Evolutionary conservation across 2,329 filamentous ascomycete genomes (phyloP).

Genomic region (Daldinia sp.): DNA sequence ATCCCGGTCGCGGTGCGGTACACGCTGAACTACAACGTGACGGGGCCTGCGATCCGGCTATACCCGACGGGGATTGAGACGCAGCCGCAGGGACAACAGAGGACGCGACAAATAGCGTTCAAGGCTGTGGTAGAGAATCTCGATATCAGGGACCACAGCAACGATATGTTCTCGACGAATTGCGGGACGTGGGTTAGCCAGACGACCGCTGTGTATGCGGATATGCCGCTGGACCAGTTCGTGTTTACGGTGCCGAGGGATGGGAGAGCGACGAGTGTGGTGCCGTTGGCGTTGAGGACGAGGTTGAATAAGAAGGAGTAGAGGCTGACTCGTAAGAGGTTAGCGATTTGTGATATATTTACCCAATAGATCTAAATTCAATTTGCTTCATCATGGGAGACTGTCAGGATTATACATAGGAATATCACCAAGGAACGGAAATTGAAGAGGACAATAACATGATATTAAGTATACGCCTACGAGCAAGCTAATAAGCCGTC

Average conservation of each 20-base stretch:
- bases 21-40: conserved; percentile 42
- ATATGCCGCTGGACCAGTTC: conserved; percentile 45
- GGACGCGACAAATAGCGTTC: conserved; percentile 35
- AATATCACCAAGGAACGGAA: too few species aligned
- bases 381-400: neutral
- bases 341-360: neutral
- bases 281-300: conserved; percentile 42
- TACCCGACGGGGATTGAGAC: conserved; percentile 43
- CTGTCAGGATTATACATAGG: neutral
- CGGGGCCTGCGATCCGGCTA: conserved; percentile 39
- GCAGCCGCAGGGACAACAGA: conserved; percentile 2
- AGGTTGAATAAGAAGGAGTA: conserved; percentile 27
- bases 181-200: conserved; percentile 45
- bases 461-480: neutral
- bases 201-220: conserved; percentile 41
- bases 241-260: conserved; percentile 40
- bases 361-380: neutral
- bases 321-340: too few species aligned
- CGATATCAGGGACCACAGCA: conserved; percentile 27
- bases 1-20: conserved; percentile 38
- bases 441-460: too few species aligned
- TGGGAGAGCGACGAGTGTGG: conserved; percentile 37
- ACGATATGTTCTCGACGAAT: conserved; percentile 44
- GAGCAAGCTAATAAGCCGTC: neutral
- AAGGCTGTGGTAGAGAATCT: conserved; percentile 45